A percentile compares a stretch with the other conserved stretches of the same genome.
Evolutionary conservation across 1,284 basidiomycete genomes (phyloP).

Genomic region (Apiotrichum domesticum): DNA sequence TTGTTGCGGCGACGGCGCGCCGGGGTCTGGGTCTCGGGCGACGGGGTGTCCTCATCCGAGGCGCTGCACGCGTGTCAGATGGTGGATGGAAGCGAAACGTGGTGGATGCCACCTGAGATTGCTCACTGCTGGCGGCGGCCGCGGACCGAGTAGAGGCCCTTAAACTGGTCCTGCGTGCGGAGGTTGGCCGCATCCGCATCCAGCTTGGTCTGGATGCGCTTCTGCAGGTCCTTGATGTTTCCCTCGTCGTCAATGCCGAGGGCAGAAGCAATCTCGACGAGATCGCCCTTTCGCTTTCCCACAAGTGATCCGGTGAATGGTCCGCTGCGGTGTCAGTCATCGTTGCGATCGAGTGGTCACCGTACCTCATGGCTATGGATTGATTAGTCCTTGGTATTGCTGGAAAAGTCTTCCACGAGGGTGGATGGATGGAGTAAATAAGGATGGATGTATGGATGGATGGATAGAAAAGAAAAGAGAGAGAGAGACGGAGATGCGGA

Average conservation of each 20-base stretch:
- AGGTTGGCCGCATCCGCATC: conserved; percentile 27
- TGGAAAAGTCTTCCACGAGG: not conserved
- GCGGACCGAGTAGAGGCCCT: conserved; percentile 32
- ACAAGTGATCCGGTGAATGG: conserved; percentile 32
- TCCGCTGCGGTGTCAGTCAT: no score
- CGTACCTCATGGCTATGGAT: no score
- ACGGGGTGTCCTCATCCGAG: conserved; percentile 18
- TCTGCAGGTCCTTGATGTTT: conserved; percentile 25
- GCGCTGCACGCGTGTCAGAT: not conserved
- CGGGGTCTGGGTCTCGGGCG: conserved; percentile 20
- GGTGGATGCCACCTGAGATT: not conserved
- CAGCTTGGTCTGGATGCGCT: conserved; percentile 34
- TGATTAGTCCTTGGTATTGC: no score
- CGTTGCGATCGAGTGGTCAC: no score
- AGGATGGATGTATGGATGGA: not conserved
- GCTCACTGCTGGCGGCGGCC: not conserved
- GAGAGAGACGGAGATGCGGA: no score
- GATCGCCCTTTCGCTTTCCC: conserved; percentile 37
- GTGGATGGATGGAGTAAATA: not conserved
- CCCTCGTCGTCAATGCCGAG: conserved; percentile 24
- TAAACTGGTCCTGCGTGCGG: conserved; percentile 26
- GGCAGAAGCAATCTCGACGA: conserved; percentile 38
- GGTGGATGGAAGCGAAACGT: not conserved
- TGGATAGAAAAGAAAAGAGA: not conserved
- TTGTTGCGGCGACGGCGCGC: conserved; percentile 27